Conservation (phyloP, 1,284 basidiomycete species). For the Sanguinoderma infundibulare region DNA sequence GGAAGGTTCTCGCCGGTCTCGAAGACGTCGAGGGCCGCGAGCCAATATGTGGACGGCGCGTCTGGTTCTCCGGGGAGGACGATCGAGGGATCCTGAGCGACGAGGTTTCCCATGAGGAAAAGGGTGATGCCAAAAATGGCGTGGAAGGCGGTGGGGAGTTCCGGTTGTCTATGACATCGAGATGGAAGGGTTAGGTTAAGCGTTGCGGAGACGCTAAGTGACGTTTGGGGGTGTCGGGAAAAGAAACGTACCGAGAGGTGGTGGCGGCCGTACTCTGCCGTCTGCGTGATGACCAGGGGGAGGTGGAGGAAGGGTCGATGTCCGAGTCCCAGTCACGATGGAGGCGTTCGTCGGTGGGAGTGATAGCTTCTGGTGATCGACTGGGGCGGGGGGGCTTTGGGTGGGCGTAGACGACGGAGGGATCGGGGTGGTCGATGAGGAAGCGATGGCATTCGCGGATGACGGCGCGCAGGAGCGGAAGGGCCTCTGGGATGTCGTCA, state of each 20-base stretch:
- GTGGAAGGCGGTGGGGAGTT: constrained; percentile 66
- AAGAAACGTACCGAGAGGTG: constrained; percentile 6
- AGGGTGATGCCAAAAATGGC: constrained; percentile 64
- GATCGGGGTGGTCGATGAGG: constrained; percentile 55
- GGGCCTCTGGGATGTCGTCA: constrained; percentile 50
- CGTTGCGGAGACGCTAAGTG: not conserved
- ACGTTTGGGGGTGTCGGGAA: not conserved
- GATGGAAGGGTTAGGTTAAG: not conserved
- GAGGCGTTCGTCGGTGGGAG: constrained; percentile 37
- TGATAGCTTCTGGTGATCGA: constrained; percentile 30
- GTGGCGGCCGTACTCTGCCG: not conserved
- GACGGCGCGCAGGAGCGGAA: constrained; percentile 61
- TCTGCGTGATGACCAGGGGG: constrained; percentile 10
- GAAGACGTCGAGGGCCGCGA: constrained; percentile 67
- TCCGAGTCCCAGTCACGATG: constrained; percentile 38
- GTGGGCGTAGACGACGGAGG: constrained; percentile 49
- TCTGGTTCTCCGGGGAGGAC: constrained; percentile 58
- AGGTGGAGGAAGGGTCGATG: constrained; percentile 12
- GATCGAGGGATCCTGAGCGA: constrained; percentile 52
- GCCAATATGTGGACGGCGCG: constrained; percentile 58
- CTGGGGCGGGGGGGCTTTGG: constrained; percentile 13
- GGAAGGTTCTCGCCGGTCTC: constrained; percentile 67
- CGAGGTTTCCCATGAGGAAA: constrained; percentile 62
- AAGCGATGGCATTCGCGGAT: constrained; percentile 70
- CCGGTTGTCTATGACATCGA: constrained; percentile 38